These are phyloP conservation scores for Umbelopsis isabellina DNA, from an alignment of 192 early-diverging fungal species.

Conservation along the genomic window DNA sequence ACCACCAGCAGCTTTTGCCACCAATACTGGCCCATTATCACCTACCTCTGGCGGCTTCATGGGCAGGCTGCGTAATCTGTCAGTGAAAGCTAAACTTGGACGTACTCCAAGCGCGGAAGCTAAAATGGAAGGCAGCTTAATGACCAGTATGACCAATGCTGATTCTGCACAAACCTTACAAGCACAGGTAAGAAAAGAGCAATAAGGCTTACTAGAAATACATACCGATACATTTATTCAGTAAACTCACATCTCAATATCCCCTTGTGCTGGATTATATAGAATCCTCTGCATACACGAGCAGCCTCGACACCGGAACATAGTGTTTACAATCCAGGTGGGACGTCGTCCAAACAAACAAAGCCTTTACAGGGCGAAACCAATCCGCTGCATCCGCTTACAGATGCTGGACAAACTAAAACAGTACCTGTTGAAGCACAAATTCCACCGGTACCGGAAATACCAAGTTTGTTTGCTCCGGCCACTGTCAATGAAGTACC, in stretches of 20 bases:
- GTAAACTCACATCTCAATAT: too few relatives aligned
- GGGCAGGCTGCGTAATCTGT: conserved; percentile 51
- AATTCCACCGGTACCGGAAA: conserved; percentile 6
- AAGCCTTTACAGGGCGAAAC: not conserved
- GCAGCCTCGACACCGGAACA: conserved; percentile 18
- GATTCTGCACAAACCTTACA: not conserved
- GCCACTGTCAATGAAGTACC: conserved; percentile 61
- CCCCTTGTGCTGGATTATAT: too few relatives aligned
- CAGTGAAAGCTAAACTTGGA: conserved; percentile 49
- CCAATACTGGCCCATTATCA: conserved; percentile 23
- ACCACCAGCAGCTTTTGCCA: conserved; percentile 39
- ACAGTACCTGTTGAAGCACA: not conserved
- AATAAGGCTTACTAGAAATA: too few relatives aligned
- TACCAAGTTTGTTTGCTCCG: conserved; percentile 39
- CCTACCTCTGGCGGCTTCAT: conserved; percentile 40
- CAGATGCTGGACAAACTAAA: not conserved
- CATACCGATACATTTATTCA: too few relatives aligned
- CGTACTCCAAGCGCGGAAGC: conserved; percentile 48
- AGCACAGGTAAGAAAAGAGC: not conserved
- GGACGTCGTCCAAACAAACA: conserved; percentile 18
- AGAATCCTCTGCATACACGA: conserved; percentile 4
- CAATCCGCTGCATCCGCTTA: not conserved
- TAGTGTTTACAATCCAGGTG: conserved; percentile 9
- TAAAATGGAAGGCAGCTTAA: conserved; percentile 16
- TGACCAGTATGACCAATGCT: not conserved